Evolutionary conservation across 73 alveolate species (phyloP), one percentile per base, ranked within the genome.

Genomic region (Stentor roeselii): DNA sequence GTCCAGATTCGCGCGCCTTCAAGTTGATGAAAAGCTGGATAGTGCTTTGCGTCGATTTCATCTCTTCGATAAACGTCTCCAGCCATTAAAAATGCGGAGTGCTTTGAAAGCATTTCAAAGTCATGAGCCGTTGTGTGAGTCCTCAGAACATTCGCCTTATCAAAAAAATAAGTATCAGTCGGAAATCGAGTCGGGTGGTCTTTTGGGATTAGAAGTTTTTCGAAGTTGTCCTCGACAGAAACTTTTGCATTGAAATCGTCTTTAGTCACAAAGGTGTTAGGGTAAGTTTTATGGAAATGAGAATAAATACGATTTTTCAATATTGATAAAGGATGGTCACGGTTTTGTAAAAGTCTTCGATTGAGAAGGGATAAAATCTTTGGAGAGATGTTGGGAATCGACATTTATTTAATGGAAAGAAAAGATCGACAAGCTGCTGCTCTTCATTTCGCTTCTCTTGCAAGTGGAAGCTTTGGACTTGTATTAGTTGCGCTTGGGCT

Each of bases 51-150:
- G 84, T 95, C 99, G 40, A 95, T 89, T 31, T 94, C 95, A 82
- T 95, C 99, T 89, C 96, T 91, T 74, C 99, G 80, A 76, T 93
- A 95, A 50, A 93, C 97, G 83, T 95, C 99, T 39, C 99, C 99
- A 4, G 87, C 75, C 30, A 93, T 95, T 3, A 95, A 84, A 78
- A 95, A 95, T 15, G 98, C 95, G 42, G 87, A 86, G 11, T 85
- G 89, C 39, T 87, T 59, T 75, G 78, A 83, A 83, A 95, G 84
- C 91, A 93, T 82, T 61, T 95, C 93, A 38, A 86, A 84, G 78
- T 95, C 78, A 85, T 95, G 97, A 3, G 96, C 97, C 11, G 98
- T 88, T 11, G 99, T 94, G 67, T 95, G 97, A 11, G 97, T 93
- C 86, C 98, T 93, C 85, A 95, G 82, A 50, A 88, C 88, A 1